These are phyloP conservation scores for Exserohilum rostratum DNA, from an alignment of 2,329 filamentous ascomycete genomes.

Conservation along the genomic window DNA sequence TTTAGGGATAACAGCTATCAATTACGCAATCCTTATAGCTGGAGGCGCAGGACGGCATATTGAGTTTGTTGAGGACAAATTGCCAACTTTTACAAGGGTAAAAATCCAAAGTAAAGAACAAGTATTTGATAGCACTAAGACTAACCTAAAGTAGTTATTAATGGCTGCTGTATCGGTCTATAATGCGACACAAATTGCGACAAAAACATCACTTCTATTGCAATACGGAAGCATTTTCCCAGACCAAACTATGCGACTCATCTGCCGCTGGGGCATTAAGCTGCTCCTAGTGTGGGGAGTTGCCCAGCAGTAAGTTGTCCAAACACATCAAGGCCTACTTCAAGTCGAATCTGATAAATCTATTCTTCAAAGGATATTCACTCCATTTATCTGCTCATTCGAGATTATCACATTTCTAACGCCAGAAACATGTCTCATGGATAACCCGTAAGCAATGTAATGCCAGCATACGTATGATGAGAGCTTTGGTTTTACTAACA, in stretches of 20 bases:
- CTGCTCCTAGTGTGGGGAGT: not conserved
- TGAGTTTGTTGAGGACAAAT: not conserved
- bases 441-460: not conserved
- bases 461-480: not conserved
- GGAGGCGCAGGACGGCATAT: not conserved
- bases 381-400: not conserved
- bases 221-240: not conserved
- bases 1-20: not conserved
- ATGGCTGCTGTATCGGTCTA: not conserved
- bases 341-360: not conserved
- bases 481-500: not conserved
- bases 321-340: too few species aligned
- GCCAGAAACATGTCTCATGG: not conserved
- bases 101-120: not conserved
- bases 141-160: not conserved
- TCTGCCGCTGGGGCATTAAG: not conserved
- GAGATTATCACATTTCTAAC: not conserved
- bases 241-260: not conserved
- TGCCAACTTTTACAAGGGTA: not conserved
- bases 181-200: not conserved
- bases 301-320: not conserved
- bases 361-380: not conserved
- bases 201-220: not conserved
- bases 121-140: not conserved
- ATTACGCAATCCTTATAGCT: not conserved